Percentiles rank a stretch among this genome's conserved stretches.
Evolutionary conservation across 139 green algal species (phyloP).

Genomic region (Tetradesmus obliquus): DNA sequence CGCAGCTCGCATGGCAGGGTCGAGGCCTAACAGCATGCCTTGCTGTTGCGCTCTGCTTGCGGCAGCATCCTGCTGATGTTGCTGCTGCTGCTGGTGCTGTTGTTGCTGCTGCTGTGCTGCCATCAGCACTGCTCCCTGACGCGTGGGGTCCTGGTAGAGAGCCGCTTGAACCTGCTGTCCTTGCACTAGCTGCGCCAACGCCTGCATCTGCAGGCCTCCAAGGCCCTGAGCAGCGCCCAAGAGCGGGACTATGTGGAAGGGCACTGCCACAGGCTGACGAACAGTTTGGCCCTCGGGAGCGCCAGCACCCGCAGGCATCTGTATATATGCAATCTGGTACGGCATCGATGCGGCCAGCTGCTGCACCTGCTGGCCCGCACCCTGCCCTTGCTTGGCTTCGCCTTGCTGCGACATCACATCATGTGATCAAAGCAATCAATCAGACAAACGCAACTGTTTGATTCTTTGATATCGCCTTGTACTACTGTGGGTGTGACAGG

Average conservation of each 20-base stretch:
- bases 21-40: background rate
- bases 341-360: constrained; percentile 17
- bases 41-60: background rate
- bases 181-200: constrained; percentile 19
- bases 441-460: background rate
- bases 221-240: constrained; percentile 4
- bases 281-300: constrained; percentile 1
- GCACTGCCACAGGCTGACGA: constrained; percentile 14
- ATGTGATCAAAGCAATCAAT: background rate
- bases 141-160: background rate
- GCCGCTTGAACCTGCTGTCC: background rate
- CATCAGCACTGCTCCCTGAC: constrained; percentile 13
- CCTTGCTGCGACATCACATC: background rate
- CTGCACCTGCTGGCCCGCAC: background rate
- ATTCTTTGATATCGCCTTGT: background rate
- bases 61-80: background rate
- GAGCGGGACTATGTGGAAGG: constrained; percentile 24
- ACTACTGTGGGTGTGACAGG: background rate
- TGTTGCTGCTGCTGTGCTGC: background rate
- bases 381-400: background rate
- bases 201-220: constrained; percentile 29
- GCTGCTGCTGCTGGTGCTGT: background rate
- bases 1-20: constrained; percentile 27
- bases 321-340: constrained; percentile 32
- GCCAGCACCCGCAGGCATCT: background rate